phyloP scores from a whole-genome alignment of 306 rosid species.

The Rosa persica region DNA sequence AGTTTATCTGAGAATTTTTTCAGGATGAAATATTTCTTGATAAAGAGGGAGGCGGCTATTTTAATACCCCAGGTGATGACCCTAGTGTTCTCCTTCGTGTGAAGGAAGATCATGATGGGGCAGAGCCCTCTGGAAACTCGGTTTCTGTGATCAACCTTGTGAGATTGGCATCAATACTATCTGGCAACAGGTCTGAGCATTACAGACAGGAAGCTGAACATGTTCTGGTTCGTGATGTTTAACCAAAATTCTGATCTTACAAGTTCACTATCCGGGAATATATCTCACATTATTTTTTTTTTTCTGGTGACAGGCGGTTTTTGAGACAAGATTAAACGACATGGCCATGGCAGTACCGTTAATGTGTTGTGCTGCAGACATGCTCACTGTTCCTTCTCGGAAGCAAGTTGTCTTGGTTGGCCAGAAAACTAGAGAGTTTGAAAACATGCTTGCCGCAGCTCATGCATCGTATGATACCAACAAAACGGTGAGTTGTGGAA shows the following conservation, averaged over 20 bases:
- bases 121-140: conserved; percentile 95
- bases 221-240: conserved; percentile 57
- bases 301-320: conserved; percentile 66
- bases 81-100: conserved; percentile 80
- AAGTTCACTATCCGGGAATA: background rate
- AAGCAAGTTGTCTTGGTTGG: conserved; percentile 87
- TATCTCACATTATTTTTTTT: background rate
- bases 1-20: conserved; percentile 21
- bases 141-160: conserved; percentile 76
- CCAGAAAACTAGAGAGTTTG: conserved; percentile 51
- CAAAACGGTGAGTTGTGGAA: conserved; percentile 55
- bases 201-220: conserved; percentile 78
- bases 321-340: conserved; percentile 69
- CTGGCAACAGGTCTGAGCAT: conserved; percentile 59
- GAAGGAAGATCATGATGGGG: conserved; percentile 96
- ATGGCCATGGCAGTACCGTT: conserved; percentile 93
- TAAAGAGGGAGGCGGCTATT: conserved; percentile 87
- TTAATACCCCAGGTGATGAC: conserved; percentile 88
- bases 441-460: conserved; percentile 65
- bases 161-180: conserved; percentile 69
- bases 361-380: conserved; percentile 90
- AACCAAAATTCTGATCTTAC: background rate
- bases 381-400: conserved; percentile 56
- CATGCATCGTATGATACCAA: conserved; percentile 74
- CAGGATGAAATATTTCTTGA: conserved; percentile 94